Percentiles rank a stretch among this genome's conserved stretches.
phyloP scores from a whole-genome alignment of 768 basidiomycete species.

The Atractiella rhizophila region DNA sequence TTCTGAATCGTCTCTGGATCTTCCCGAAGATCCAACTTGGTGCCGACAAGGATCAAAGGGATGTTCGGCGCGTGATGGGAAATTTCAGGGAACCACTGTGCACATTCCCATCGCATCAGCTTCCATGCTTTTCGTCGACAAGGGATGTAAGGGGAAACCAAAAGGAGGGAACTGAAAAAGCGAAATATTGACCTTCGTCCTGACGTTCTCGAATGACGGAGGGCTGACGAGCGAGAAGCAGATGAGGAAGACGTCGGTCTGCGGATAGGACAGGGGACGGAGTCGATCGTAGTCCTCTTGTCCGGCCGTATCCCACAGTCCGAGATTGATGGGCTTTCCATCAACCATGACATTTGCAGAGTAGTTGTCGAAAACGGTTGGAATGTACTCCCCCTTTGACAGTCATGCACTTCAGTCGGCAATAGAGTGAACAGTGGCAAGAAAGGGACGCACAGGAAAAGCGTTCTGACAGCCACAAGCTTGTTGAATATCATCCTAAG shows the following conservation, averaged over 20 bases:
- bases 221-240: constrained; percentile 97
- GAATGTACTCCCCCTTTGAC: constrained; percentile 80
- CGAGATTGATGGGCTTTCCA: constrained; percentile 90
- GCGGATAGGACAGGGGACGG: constrained; percentile 90
- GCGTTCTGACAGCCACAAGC: constrained; percentile 8
- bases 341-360: constrained; percentile 90
- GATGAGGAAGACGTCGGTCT: constrained; percentile 97
- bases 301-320: constrained; percentile 99
- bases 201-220: constrained; percentile 94
- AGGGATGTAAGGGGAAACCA: neutral
- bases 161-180: constrained; percentile 2
- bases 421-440: constrained; percentile 22
- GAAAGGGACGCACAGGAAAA: constrained; percentile 39
- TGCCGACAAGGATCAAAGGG: constrained; percentile 78
- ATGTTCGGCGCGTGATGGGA: constrained; percentile 89
- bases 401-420: neutral
- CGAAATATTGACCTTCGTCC: constrained; percentile 50
- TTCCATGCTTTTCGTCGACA: neutral
- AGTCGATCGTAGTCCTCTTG: constrained; percentile 98
- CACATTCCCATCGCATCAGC: too few relatives aligned
- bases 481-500: neutral
- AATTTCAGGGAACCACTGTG: constrained; percentile 86
- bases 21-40: constrained; percentile 90
- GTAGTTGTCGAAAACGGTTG: constrained; percentile 92
- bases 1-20: constrained; percentile 79